A percentile compares a stretch with the other conserved stretches of the same genome.
These are phyloP conservation scores for Tolypocladium capitatum DNA, from an alignment of 2,329 filamentous ascomycete species.

Conservation along the genomic window DNA sequence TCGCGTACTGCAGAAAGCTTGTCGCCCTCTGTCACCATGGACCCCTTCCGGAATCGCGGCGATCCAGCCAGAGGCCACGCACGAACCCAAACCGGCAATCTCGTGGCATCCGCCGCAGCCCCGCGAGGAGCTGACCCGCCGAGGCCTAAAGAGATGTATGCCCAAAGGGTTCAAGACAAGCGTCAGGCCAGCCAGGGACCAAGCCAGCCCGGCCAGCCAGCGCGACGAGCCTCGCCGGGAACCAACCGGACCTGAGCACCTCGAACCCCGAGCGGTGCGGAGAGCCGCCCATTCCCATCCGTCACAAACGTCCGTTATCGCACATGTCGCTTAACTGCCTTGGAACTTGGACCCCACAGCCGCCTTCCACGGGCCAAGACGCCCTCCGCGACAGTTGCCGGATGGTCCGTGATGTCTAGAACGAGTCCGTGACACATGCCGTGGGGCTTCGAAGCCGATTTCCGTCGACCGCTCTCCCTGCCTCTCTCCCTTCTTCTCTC, in stretches of 20 bases:
- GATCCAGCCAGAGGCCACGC: constrained; percentile 12
- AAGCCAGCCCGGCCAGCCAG: too few relatives aligned
- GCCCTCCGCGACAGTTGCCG: background rate
- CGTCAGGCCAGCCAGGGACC: background rate
- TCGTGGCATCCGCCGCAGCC: constrained; percentile 7
- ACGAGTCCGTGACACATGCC: constrained; percentile 9
- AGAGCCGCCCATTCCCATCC: background rate
- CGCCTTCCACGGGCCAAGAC: too few relatives aligned
- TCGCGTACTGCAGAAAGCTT: constrained; percentile 1
- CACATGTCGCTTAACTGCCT: background rate
- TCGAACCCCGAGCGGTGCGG: background rate
- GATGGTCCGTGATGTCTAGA: constrained; percentile 10
- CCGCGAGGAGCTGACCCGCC: background rate
- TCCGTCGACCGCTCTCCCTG: background rate
- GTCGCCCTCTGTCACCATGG: background rate
- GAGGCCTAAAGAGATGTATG: background rate
- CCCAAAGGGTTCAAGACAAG: background rate
- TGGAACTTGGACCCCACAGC: background rate
- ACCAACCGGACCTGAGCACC: background rate
- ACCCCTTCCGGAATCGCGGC: background rate
- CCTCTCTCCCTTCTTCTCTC: background rate
- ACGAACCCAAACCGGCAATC: constrained; percentile 15
- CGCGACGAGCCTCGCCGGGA: background rate
- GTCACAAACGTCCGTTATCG: background rate
- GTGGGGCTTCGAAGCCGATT: background rate